Evolutionary conservation across 257 asterid genomes (phyloP).

Genomic region (Penstemon eatonii): DNA sequence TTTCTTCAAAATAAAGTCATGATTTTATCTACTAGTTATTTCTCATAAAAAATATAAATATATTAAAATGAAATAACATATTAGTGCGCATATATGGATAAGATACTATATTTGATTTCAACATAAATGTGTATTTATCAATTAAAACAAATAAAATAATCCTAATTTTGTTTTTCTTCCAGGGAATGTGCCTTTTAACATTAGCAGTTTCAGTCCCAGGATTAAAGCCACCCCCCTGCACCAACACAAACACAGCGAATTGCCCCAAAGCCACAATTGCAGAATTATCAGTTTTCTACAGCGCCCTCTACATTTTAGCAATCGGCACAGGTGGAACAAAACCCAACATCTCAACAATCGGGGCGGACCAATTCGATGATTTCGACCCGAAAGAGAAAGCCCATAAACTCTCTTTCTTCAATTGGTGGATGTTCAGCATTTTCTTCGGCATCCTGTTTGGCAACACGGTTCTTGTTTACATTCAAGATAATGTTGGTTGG

Average conservation of each 20-base stretch:
- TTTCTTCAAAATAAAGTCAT: too few species aligned
- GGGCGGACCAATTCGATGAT: constrained; percentile 39
- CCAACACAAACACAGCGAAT: background rate
- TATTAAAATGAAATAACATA: too few species aligned
- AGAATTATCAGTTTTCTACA: constrained; percentile 28
- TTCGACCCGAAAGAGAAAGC: constrained; percentile 33
- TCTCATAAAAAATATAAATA: too few species aligned
- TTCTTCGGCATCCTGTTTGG: constrained; percentile 36
- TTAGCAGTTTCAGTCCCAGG: constrained; percentile 34
- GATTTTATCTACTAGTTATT: too few species aligned
- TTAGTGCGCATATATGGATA: too few species aligned
- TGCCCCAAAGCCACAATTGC: constrained; percentile 27
- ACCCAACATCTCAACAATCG: constrained; percentile 40
- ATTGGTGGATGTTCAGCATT: constrained; percentile 43
- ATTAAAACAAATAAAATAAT: too few species aligned
- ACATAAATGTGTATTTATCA: too few species aligned
- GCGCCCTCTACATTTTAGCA: constrained; percentile 34
- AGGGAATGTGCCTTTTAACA: constrained; percentile 38
- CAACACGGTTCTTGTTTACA: constrained; percentile 38
- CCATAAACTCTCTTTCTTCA: constrained; percentile 40
- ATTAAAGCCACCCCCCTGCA: constrained; percentile 33
- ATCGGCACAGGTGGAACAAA: constrained; percentile 37
- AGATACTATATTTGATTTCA: too few species aligned
- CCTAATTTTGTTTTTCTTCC: background rate
- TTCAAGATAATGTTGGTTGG: constrained; percentile 42